Percentiles rank a stretch among this genome's conserved stretches.
Conservation (phyloP, 139 green algal genomes). For the Yamagishiella unicocca region DNA sequence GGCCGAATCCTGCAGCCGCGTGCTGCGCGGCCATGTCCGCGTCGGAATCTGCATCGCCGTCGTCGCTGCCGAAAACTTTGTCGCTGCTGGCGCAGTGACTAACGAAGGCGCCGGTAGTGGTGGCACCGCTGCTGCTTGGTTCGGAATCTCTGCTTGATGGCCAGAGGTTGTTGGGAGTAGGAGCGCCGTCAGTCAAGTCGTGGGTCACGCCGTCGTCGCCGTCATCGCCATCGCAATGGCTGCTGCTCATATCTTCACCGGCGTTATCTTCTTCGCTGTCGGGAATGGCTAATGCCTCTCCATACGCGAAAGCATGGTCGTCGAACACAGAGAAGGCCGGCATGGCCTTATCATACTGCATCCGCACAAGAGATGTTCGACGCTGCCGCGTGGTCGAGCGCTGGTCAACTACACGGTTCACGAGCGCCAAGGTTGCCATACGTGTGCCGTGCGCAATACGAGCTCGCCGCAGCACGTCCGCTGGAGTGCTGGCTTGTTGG, state of each 20-base stretch:
- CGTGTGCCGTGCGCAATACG: neutral
- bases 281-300: neutral
- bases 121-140: neutral
- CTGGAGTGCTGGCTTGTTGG: neutral
- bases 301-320: neutral
- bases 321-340: neutral
- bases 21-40: no score
- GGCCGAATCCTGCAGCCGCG: no score
- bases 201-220: neutral
- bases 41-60: no score
- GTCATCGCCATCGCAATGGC: neutral
- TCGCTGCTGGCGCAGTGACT: no score
- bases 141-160: neutral
- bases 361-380: neutral
- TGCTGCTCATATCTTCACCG: neutral
- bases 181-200: neutral
- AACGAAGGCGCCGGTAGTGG: no score
- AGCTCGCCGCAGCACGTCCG: slow-evolving; percentile 1
- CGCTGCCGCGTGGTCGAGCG: neutral
- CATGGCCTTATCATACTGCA: neutral
- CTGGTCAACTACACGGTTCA: neutral
- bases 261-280: neutral
- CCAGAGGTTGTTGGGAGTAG: neutral
- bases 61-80: no score
- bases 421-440: slow-evolving; percentile 2